Conservation (phyloP, 176 grass and related monocot genomes). For the Areca catechu region DNA sequence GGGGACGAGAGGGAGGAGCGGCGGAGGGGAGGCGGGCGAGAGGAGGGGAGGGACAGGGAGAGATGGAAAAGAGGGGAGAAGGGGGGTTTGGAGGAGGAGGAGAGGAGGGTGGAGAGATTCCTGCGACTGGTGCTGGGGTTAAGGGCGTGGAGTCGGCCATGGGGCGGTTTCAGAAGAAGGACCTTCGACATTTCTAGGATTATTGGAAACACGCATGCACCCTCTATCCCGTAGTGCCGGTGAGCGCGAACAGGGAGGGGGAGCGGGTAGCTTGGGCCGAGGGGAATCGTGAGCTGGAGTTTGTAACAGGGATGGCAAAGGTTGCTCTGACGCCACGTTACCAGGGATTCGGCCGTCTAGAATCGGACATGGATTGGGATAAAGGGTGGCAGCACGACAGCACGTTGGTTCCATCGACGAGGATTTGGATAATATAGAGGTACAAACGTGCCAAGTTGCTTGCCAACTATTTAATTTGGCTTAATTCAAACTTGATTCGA, state of each 20-base stretch:
- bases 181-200: slow-evolving; percentile 47
- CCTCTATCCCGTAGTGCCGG: not conserved
- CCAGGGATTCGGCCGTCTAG: too few relatives aligned
- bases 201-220: slow-evolving; percentile 3
- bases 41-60: slow-evolving; percentile 12
- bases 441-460: too few relatives aligned
- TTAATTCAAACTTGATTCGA: too few relatives aligned
- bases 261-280: not conserved
- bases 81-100: slow-evolving; percentile 16
- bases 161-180: slow-evolving; percentile 35
- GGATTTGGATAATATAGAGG: too few relatives aligned
- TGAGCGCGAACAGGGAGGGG: not conserved
- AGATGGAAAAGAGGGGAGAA: slow-evolving; percentile 14
- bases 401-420: too few relatives aligned
- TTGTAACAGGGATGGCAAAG: slow-evolving; percentile 15
- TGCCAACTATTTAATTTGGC: too few relatives aligned
- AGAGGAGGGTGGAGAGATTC: slow-evolving; percentile 10
- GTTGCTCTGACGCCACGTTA: slow-evolving; percentile 51
- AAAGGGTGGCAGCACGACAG: too few relatives aligned
- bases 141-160: slow-evolving; percentile 12
- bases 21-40: not conserved
- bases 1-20: too few relatives aligned
- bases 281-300: not conserved
- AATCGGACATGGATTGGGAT: too few relatives aligned
- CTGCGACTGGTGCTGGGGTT: too few relatives aligned